A percentile compares a stretch with the other conserved stretches of the same genome.
Evolutionary conservation across 2,329 filamentous ascomycete genomes (phyloP).

Genomic region (Cladosporium halotolerans): DNA sequence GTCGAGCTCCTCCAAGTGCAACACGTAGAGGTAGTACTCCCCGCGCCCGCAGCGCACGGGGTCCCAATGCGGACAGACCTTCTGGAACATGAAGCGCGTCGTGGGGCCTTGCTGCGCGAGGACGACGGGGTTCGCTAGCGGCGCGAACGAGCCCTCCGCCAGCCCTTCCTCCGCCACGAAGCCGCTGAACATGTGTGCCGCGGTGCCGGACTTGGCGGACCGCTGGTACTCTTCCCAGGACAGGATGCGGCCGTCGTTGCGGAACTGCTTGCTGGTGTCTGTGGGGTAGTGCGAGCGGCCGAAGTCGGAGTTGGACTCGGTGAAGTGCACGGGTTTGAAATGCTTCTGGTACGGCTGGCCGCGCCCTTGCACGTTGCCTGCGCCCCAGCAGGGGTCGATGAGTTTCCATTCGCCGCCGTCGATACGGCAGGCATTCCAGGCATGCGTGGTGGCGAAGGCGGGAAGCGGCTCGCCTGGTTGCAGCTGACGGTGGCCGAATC

Average conservation of each 20-base stretch:
- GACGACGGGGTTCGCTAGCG: constrained; percentile 53
- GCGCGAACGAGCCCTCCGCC: constrained; percentile 54
- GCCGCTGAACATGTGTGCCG: constrained; percentile 42
- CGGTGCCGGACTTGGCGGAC: constrained; percentile 47
- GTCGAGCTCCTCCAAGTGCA: constrained; percentile 60
- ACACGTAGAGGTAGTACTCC: constrained; percentile 61
- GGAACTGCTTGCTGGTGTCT: constrained; percentile 64
- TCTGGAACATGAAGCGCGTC: constrained; percentile 69
- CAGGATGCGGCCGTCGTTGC: constrained; percentile 60
- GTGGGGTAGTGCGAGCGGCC: constrained; percentile 72
- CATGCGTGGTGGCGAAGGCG: constrained; percentile 58
- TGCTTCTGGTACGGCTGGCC: constrained; percentile 56
- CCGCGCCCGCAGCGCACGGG: constrained; percentile 61
- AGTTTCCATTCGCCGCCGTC: constrained; percentile 88
- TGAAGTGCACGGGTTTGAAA: constrained; percentile 60
- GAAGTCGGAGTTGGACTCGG: constrained; percentile 69
- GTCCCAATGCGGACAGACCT: constrained; percentile 77
- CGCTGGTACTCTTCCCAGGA: constrained; percentile 79
- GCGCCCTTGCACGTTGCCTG: constrained; percentile 57
- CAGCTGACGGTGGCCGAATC: constrained; percentile 63
- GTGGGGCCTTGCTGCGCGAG: constrained; percentile 46
- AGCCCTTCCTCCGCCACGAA: constrained; percentile 47
- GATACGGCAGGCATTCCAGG: constrained; percentile 85
- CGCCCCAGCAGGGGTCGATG: constrained; percentile 88
- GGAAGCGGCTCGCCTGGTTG: constrained; percentile 61